phyloP scores from a whole-genome alignment of 768 basidiomycete genomes.

The Boletus reticuloceps region DNA sequence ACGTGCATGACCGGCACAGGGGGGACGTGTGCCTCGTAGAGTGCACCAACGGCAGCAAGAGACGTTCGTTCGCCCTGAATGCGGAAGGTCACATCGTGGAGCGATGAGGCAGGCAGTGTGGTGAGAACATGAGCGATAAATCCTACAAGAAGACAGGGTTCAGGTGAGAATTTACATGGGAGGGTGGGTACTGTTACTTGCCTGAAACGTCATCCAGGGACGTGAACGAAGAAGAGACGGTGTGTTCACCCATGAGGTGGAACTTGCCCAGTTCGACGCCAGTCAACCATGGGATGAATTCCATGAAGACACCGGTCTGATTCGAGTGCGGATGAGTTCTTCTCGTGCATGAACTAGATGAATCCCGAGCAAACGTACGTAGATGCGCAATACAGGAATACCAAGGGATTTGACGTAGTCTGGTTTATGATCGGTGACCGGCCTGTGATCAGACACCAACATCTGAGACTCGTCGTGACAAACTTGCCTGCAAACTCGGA shows the following conservation, averaged over 20 bases:
- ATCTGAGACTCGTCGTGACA: neutral
- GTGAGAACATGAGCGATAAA: slow-evolving; percentile 36
- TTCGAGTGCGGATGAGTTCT: neutral
- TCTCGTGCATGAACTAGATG: neutral
- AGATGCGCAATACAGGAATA: slow-evolving; percentile 31
- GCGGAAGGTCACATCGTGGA: slow-evolving; percentile 33
- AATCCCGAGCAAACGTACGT: slow-evolving; percentile 20
- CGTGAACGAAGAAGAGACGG: slow-evolving; percentile 30
- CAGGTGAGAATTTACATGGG: neutral
- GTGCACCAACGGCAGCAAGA: slow-evolving; percentile 24
- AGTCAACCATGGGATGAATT: slow-evolving; percentile 30
- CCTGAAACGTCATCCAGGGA: slow-evolving; percentile 35
- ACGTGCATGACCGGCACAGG: slow-evolving; percentile 22
- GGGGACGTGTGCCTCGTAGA: slow-evolving; percentile 24
- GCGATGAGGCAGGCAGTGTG: slow-evolving; percentile 21
- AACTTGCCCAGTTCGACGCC: slow-evolving; percentile 29
- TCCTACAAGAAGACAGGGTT: slow-evolving; percentile 21
- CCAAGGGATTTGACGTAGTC: slow-evolving; percentile 30
- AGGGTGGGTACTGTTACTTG: slow-evolving; percentile 1
- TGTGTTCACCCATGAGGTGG: slow-evolving; percentile 33
- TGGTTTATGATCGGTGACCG: neutral
- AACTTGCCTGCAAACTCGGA: slow-evolving; percentile 28
- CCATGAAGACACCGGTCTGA: slow-evolving; percentile 35
- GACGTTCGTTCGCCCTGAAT: slow-evolving; percentile 35
- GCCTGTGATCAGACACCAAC: neutral